Conservation (phyloP, 2,329 filamentous ascomycete genomes). For the Trichoderma koningiopsis region DNA sequence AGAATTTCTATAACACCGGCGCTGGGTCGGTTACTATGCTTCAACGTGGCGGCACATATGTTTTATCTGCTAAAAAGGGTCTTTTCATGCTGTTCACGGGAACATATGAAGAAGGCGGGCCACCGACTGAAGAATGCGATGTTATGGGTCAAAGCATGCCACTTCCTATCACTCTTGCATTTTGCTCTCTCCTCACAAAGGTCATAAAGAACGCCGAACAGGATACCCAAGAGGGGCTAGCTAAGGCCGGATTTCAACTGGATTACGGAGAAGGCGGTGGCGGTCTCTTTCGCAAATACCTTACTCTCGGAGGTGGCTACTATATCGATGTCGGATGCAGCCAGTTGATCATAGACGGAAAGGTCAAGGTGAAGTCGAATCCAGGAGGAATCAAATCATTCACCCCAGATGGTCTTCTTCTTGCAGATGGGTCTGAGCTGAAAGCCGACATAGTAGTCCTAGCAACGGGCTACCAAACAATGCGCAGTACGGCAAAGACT, state of each 20-base stretch:
- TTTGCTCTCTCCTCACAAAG: background rate
- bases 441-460: slow-evolving; percentile 3
- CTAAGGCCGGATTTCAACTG: background rate
- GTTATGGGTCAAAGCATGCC: slow-evolving; percentile 5
- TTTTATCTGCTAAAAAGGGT: slow-evolving; percentile 6
- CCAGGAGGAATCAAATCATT: background rate
- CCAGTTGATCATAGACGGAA: slow-evolving; percentile 9
- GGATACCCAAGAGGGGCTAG: background rate
- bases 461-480: slow-evolving; percentile 4
- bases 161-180: background rate
- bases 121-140: slow-evolving; percentile 8
- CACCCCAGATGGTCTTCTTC: background rate
- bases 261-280: background rate
- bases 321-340: slow-evolving; percentile 11
- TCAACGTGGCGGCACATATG: background rate
- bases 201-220: background rate
- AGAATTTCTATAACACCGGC: background rate
- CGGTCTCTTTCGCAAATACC: slow-evolving; percentile 10
- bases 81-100: background rate
- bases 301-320: slow-evolving; percentile 7
- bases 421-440: slow-evolving; percentile 5
- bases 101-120: slow-evolving; percentile 10
- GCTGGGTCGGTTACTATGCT: slow-evolving; percentile 3
- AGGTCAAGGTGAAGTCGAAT: background rate
- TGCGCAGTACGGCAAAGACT: background rate